Conservation (phyloP, 148 eudicot species). For the Diospyros lotus region DNA sequence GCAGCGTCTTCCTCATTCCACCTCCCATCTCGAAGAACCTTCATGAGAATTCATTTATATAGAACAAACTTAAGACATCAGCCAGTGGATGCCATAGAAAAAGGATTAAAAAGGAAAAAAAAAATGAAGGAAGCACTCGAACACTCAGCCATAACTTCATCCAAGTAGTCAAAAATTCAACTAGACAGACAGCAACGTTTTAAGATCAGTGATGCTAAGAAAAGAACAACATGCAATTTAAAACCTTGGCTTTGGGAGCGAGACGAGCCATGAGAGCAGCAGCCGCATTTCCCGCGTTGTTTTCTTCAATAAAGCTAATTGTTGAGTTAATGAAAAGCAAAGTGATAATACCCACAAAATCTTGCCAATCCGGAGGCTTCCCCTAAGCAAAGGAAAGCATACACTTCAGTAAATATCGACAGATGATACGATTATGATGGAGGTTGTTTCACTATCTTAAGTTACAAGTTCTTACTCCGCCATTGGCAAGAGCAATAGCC, state of each 20-base stretch:
- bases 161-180: not conserved
- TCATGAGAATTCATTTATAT: not conserved
- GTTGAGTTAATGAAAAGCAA: constrained; percentile 95
- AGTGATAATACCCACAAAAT: constrained; percentile 96
- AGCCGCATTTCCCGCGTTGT: constrained; percentile 99
- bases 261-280: constrained; percentile 99
- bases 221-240: not conserved
- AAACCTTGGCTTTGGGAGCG: constrained; percentile 98
- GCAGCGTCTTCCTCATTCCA: constrained; percentile 97
- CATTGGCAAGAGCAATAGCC: constrained; percentile 99
- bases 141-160: not conserved
- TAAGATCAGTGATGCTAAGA: not conserved
- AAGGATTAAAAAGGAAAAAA: not conserved
- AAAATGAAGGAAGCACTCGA: not conserved
- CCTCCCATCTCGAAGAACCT: constrained; percentile 89
- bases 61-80: not conserved
- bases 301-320: constrained; percentile 95
- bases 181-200: not conserved
- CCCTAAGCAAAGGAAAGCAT: constrained; percentile 37
- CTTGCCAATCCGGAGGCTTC: constrained; percentile 99
- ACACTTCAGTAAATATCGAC: not conserved
- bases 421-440: not conserved
- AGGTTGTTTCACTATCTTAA: not conserved
- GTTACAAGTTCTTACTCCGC: constrained; percentile 64
- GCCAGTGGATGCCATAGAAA: not conserved